Evolutionary conservation across 2,329 filamentous ascomycete species (phyloP).

Genomic region (Paraphoma chrysanthemicola): DNA sequence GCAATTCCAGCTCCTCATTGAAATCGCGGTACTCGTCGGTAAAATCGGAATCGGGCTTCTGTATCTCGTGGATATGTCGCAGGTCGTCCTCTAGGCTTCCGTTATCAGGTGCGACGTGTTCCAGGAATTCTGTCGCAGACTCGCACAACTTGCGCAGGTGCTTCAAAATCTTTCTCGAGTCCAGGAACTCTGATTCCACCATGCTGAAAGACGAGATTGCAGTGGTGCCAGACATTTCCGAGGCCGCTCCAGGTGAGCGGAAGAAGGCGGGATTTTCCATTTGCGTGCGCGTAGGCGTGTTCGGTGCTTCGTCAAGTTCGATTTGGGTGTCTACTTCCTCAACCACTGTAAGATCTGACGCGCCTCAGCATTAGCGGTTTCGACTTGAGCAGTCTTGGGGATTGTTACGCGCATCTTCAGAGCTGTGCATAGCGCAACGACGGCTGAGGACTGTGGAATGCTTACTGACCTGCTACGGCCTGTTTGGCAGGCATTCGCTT

Average conservation of each 20-base stretch:
- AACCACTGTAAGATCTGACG: slow-evolving; percentile 43
- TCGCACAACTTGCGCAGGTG: slow-evolving; percentile 48
- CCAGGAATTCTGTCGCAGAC: slow-evolving; percentile 35
- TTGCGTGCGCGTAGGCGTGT: slow-evolving; percentile 27
- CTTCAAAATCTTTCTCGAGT: slow-evolving; percentile 51
- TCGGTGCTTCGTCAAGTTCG: slow-evolving; percentile 25
- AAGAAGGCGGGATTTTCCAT: slow-evolving; percentile 14
- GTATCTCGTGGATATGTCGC: slow-evolving; percentile 35
- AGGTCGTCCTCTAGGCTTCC: slow-evolving; percentile 25
- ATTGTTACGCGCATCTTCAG: too few species aligned
- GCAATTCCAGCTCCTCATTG: slow-evolving; percentile 40
- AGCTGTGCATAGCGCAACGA: too few species aligned
- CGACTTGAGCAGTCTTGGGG: neutral
- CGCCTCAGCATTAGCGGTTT: slow-evolving; percentile 12
- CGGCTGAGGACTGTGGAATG: neutral
- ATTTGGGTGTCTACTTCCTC: slow-evolving; percentile 38
- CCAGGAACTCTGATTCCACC: slow-evolving; percentile 51
- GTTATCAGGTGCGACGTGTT: slow-evolving; percentile 38
- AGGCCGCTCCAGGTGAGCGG: slow-evolving; percentile 47
- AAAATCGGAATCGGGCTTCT: slow-evolving; percentile 47
- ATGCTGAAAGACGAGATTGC: slow-evolving; percentile 55
- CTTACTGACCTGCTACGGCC: slow-evolving; percentile 36
- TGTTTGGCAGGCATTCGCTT: slow-evolving; percentile 32
- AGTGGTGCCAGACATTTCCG: slow-evolving; percentile 56
- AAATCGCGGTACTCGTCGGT: slow-evolving; percentile 47